Evolutionary conservation across 139 green algal species (phyloP), one percentile per base, ranked within the genome.

Genomic region (Chlorella sp.): DNA sequence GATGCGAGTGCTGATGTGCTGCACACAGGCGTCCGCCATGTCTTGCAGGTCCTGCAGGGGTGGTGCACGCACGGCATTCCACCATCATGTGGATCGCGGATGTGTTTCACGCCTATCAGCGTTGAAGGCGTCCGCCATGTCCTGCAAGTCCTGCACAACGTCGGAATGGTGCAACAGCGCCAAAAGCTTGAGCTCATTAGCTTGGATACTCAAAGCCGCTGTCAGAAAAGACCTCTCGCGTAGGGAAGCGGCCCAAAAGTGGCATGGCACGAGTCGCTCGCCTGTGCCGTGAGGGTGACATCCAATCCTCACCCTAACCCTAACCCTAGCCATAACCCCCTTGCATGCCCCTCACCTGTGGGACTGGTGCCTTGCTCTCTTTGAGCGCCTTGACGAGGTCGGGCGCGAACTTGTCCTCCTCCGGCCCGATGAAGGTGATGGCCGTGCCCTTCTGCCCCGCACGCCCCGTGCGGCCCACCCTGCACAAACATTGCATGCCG

Each of bases 301-400:
- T n/a, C n/a, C n/a, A n/a, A n/a, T n/a, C n/a, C 63, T 71, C 36
- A 29, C 30, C 67, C 67, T 23, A 27, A 17, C 42, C 42, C 42
- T 55, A 26, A 17, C 42, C 42, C 42, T 17, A 26, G 42, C 42
- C 42, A 10, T 24, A 26, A 17, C 42, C 42, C 42, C 42, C 17
- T 10, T 17, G 10, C 42, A 26, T 55, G 33, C 5, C 49, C 14
- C 31, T n/a, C 2, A 70, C 87, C 35, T 90, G 74, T 0, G 95
- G 95, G 1, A 99, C 76, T 1, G 85, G 34, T 24, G 91, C 87
- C 32, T 82, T 78, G 35, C 79, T 88, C 70, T 98, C 91, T 62
- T 81, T 81, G 36, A 99, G 78, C 23, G 95, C 95, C 74, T 96
- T 96, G n/a, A 98, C 88, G 50, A 99, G 75, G 81, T 99, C 95